These are phyloP conservation scores for Fusarium nanum DNA, from an alignment of 2,329 filamentous ascomycete genomes.

Conservation along the genomic window DNA sequence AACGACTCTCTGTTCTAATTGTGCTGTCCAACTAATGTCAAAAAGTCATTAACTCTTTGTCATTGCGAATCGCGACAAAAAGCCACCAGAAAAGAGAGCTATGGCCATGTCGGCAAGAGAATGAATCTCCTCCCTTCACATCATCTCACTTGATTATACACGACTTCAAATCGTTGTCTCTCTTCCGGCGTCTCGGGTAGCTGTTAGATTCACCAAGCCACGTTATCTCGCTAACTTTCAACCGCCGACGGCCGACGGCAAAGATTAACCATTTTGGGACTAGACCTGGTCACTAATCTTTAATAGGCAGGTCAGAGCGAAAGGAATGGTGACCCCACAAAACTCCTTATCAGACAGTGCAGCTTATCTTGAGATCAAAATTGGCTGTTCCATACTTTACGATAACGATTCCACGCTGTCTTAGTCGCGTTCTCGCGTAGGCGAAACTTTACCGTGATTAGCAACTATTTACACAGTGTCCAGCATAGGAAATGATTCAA, in stretches of 20 bases:
- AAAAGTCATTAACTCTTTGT: too few species aligned
- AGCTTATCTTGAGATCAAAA: neutral
- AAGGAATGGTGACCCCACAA: neutral
- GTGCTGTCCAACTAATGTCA: too few species aligned
- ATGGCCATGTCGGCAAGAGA: too few species aligned
- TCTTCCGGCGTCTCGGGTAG: neutral
- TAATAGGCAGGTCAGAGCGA: neutral
- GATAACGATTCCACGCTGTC: neutral
- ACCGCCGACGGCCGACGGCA: neutral
- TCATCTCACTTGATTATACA: neutral
- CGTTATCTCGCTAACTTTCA: neutral
- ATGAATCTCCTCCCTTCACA: neutral
- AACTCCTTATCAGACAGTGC: neutral
- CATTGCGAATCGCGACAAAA: too few species aligned
- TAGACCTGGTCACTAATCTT: accelerated
- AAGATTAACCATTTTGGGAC: neutral
- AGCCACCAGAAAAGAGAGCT: too few species aligned
- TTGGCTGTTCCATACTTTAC: neutral
- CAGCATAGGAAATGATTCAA: neutral
- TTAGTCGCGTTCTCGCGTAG: too few species aligned
- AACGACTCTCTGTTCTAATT: too few species aligned
- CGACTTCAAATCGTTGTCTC: accelerated
- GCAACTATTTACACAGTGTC: too few species aligned
- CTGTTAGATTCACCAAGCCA: neutral
- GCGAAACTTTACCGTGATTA: neutral